A percentile compares a stretch with the other conserved stretches of the same genome.
These are phyloP conservation scores for Dalbergia oliveri DNA, from an alignment of 306 rosid species.

Conservation along the genomic window DNA sequence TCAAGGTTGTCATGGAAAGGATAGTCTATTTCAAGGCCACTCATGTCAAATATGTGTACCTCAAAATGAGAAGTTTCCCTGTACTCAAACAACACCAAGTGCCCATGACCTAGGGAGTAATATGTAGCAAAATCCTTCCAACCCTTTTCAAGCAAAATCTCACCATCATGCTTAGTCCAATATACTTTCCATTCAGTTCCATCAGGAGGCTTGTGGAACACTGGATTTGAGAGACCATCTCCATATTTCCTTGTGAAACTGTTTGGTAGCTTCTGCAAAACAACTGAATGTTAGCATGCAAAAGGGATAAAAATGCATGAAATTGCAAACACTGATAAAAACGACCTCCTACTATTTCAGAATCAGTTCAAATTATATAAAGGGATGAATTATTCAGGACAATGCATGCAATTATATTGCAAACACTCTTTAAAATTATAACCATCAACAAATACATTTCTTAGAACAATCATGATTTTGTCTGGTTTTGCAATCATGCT, in stretches of 20 bases:
- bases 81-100: constrained; percentile 23
- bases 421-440: too few relatives aligned
- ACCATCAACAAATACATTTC: too few relatives aligned
- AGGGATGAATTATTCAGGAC: too few relatives aligned
- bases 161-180: background rate
- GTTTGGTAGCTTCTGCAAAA: constrained; percentile 3
- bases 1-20: background rate
- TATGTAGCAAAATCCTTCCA: constrained; percentile 8
- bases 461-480: too few relatives aligned
- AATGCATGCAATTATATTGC: too few relatives aligned
- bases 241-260: constrained; percentile 5
- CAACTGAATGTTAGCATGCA: background rate
- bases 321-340: too few relatives aligned
- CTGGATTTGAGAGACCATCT: background rate
- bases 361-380: too few relatives aligned
- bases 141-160: constrained; percentile 4
- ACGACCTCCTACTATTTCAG: too few relatives aligned
- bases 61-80: constrained; percentile 1
- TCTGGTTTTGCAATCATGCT: too few relatives aligned
- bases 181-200: constrained; percentile 4
- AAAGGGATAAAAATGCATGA: background rate
- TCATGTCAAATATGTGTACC: constrained; percentile 26
- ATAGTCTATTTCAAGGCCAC: constrained; percentile 41
- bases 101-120: constrained; percentile 6
- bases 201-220: constrained; percentile 5